These are phyloP conservation scores for Glonium stellatum DNA, from an alignment of 495 filamentous ascomycete genomes.

Conservation along the genomic window DNA sequence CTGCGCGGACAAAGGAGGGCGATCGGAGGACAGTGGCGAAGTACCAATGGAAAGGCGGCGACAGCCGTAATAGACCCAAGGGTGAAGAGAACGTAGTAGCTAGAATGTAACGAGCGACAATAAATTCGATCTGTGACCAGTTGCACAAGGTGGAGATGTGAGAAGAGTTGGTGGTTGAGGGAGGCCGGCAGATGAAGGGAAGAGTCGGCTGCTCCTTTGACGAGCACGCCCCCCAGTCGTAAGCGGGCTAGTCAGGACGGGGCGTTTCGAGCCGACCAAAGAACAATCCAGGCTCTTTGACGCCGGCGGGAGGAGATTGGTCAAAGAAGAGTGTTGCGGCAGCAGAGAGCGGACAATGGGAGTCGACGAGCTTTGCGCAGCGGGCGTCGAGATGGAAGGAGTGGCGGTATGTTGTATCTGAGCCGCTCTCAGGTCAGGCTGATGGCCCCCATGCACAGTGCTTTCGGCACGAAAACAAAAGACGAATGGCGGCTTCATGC, in stretches of 20 bases:
- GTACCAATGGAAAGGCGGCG: constrained; percentile 6
- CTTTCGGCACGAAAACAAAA: background rate
- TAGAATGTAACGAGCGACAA: constrained; percentile 30
- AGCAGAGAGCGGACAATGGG: background rate
- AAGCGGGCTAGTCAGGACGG: constrained; percentile 3
- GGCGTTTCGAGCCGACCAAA: background rate
- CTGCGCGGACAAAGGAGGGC: constrained; percentile 17
- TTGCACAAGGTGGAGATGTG: constrained; percentile 10
- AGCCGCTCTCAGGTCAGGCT: background rate
- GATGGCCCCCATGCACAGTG: background rate
- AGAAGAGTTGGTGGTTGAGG: constrained; percentile 5
- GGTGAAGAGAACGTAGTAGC: constrained; percentile 4
- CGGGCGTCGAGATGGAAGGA: background rate
- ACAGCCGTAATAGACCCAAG: constrained; percentile 1
- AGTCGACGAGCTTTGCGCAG: background rate
- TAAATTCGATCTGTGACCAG: constrained; percentile 5
- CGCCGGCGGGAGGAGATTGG: background rate
- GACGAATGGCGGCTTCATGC: constrained; percentile 4
- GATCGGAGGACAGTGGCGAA: constrained; percentile 6
- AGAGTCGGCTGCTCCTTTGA: constrained; percentile 7
- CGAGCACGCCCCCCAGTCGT: background rate
- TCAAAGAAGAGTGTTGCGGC: background rate
- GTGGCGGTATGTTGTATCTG: background rate
- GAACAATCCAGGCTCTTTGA: background rate
- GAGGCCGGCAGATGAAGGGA: background rate